A percentile compares a stretch with the other conserved stretches of the same genome.
Conservation (phyloP, 2,329 filamentous ascomycete species). For the Aspergillus sp. region DNA sequence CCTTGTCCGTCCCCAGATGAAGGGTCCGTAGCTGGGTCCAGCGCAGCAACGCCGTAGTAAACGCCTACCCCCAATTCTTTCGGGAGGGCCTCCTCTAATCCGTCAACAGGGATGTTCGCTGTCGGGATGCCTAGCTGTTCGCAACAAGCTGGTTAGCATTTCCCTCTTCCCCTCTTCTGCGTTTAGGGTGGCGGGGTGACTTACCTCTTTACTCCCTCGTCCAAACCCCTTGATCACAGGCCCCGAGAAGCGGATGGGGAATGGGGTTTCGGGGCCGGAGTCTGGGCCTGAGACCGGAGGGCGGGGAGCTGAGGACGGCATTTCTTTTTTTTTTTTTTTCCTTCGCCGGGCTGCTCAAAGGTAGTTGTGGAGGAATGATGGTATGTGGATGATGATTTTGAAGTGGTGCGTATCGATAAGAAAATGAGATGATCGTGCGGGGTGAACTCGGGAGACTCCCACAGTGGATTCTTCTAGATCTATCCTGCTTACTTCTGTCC, state of each 20-base stretch:
- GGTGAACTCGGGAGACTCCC: neutral
- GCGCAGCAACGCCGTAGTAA: slow-evolving; percentile 88
- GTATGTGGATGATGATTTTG: neutral
- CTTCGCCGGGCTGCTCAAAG: neutral
- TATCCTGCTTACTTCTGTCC: neutral
- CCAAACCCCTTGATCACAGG: slow-evolving; percentile 92
- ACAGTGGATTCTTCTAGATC: neutral
- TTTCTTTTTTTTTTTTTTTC: slow-evolving; percentile 21
- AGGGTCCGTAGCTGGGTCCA: slow-evolving; percentile 49
- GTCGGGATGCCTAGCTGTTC: slow-evolving; percentile 87
- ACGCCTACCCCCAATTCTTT: slow-evolving; percentile 70
- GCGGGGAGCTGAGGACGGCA: slow-evolving; percentile 56
- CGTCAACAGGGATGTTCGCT: slow-evolving; percentile 73
- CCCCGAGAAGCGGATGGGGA: slow-evolving; percentile 79
- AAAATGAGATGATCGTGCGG: neutral
- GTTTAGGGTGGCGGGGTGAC: slow-evolving; percentile 10
- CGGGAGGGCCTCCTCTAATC: slow-evolving; percentile 61
- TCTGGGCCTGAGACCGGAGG: slow-evolving; percentile 72
- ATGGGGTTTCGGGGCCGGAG: slow-evolving; percentile 72
- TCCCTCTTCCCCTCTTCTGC: neutral
- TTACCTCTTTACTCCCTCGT: slow-evolving; percentile 84
- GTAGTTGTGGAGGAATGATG: neutral
- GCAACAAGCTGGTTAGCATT: neutral
- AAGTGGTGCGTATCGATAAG: neutral
- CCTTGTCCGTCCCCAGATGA: neutral